Conservation (phyloP, 257 asterid genomes). For the Osmanthus fragrans region DNA sequence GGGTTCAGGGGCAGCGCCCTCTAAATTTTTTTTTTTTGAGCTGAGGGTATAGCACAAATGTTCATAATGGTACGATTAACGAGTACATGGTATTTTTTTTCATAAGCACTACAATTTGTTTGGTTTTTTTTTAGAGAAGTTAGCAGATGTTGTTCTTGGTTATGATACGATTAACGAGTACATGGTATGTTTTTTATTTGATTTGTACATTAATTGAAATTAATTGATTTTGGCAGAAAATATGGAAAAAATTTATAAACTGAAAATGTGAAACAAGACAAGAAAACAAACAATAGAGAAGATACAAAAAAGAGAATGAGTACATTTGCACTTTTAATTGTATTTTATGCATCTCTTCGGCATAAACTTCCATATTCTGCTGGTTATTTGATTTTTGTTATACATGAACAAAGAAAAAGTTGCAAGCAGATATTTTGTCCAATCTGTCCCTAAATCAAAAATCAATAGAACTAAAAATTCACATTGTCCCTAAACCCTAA, state of each 20-base stretch:
- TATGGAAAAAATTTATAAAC: not conserved
- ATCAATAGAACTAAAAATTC: no score
- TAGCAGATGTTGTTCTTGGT: no score
- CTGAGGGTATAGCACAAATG: no score
- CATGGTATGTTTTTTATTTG: no score
- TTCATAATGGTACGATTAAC: constrained; percentile 52
- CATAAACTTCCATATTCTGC: not conserved
- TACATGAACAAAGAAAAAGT: not conserved
- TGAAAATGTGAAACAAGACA: not conserved
- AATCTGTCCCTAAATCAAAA: no score
- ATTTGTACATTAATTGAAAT: no score
- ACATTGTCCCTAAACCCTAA: no score
- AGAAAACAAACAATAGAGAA: not conserved
- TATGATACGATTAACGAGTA: no score
- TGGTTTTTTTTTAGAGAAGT: no score
- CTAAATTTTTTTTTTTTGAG: no score
- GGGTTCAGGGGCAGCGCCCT: no score
- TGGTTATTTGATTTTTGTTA: not conserved
- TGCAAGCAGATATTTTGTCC: not conserved
- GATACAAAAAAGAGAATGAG: not conserved
- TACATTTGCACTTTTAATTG: not conserved
- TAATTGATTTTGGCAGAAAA: not conserved
- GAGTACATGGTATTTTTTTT: constrained; percentile 56
- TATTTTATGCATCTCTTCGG: not conserved
- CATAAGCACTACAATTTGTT: no score